phyloP scores from a whole-genome alignment of 2,329 filamentous ascomycete genomes.

The Ophiostoma ulmi region DNA sequence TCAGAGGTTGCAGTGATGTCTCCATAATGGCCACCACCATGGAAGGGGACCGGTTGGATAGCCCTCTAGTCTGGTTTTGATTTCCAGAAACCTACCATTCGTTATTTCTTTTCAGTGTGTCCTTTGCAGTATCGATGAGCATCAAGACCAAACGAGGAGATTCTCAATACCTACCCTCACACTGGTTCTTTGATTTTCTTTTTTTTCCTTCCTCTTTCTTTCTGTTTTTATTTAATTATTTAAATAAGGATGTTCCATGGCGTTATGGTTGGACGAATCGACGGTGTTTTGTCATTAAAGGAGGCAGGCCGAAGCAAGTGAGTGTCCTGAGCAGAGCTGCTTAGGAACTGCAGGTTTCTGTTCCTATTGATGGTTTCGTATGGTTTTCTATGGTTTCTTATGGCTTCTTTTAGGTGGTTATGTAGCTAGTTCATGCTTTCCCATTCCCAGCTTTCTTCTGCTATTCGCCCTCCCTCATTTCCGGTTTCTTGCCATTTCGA shows the following conservation, averaged over 20 bases:
- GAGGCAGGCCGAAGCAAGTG: not conserved
- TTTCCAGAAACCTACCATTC: not conserved
- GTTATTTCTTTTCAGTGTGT: not conserved
- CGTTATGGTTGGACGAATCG: not conserved
- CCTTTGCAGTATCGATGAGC: not conserved
- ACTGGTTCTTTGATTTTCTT: too few species aligned
- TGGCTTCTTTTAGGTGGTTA: not conserved
- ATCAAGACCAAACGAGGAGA: not conserved
- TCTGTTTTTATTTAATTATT: not conserved
- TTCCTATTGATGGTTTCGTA: not conserved
- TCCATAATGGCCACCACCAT: not conserved
- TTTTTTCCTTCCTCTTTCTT: not conserved
- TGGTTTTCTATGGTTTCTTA: not conserved
- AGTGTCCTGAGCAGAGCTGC: not conserved
- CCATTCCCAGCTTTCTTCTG: too few species aligned
- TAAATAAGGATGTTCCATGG: not conserved
- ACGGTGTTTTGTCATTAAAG: not conserved
- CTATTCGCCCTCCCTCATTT: not conserved
- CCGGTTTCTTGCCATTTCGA: not conserved
- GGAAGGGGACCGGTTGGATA: conserved; percentile 2
- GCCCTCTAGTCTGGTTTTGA: not conserved
- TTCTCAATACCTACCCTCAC: not conserved
- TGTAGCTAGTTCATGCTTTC: not conserved
- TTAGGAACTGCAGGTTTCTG: not conserved
- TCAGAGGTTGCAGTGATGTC: not conserved